Base-by-base conservation (phyloP, 192 early-diverging fungal species). In the Oehlia diaphana region DNA sequence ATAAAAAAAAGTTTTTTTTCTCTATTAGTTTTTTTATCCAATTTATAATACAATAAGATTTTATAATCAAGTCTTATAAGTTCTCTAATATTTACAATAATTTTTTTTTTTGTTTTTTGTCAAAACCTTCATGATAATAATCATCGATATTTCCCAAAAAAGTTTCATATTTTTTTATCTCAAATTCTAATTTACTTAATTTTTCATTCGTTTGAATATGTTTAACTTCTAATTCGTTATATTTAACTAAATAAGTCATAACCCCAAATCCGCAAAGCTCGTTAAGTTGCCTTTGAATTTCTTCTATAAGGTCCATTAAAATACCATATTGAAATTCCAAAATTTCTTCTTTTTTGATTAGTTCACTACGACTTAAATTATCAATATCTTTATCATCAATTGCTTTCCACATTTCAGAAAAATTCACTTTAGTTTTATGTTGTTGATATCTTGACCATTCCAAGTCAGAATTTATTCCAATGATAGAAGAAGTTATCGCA, bases 401-500 rank as follows among this genome's bases (percentile, higher is more conserved):
- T 58, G 19, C 16, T 58, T 19, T 4, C 53, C 53, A 58, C 53
- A 58, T 58, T 4, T 19, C 53, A 21, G 6, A 58, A 58, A 58
- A 58, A 58, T 19, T n/a, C 4, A 58, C 19, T 21, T 19, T 58
- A 21, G 16, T 21, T 58, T 58, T 7, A 58, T 19, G 14, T 58
- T 14, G 77, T 35, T 33, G 31, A 44, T 70, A 39, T 67, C 21
- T 31, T 28, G 26, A 14, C 88, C 86, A 87, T 74, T 89, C 88
- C 61, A 49, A 81, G 16, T 82, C 83, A 83, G 87, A 89, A 77
- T 87, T 87, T 73, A 83, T 86, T 8, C 86, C 86, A 28, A 89
- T 87, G 61, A 89, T 89, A 2, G 86, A 84, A 2, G 88, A 87
- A 31, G 86, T 86, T 64, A 88, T 79, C 74, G 86, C 88, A 79